Evolutionary conservation across 2,329 filamentous ascomycete species (phyloP).

Genomic region (Paracoccidioides lutzii): DNA sequence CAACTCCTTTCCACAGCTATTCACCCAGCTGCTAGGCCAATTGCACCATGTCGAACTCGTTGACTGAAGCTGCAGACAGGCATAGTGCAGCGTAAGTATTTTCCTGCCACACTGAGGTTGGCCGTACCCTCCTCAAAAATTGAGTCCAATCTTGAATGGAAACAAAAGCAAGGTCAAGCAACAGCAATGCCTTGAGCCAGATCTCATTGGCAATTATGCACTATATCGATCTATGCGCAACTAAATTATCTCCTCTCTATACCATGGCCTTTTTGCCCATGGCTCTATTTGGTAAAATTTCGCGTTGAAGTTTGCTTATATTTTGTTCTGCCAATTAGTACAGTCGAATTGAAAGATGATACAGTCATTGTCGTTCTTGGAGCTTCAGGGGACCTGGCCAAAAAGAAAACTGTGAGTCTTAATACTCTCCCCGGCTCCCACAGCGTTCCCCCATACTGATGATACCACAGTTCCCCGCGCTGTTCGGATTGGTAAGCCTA

Average conservation of each 20-base stretch:
- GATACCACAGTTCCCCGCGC: slow-evolving; percentile 65
- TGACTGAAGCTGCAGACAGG: slow-evolving; percentile 38
- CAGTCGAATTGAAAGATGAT: slow-evolving; percentile 95
- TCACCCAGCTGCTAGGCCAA: slow-evolving; percentile 2
- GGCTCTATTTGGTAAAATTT: neutral
- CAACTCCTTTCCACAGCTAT: neutral
- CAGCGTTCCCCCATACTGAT: slow-evolving; percentile 5
- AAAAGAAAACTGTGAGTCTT: slow-evolving; percentile 89
- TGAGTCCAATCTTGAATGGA: neutral
- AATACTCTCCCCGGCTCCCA: neutral
- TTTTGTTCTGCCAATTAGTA: slow-evolving; percentile 38
- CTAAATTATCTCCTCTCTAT: neutral
- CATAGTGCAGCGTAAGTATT: slow-evolving; percentile 40
- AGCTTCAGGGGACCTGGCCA: slow-evolving; percentile 92
- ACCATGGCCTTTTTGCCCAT: neutral
- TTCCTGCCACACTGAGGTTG: neutral
- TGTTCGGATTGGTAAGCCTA: slow-evolving; percentile 83
- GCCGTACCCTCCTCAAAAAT: no score
- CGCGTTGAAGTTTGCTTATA: neutral
- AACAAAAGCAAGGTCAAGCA: neutral
- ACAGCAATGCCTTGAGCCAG: neutral
- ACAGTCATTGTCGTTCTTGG: slow-evolving; percentile 93
- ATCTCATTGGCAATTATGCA: neutral
- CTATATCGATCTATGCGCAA: neutral
- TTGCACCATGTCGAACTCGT: slow-evolving; percentile 37